Base-by-base conservation (phyloP, 495 filamentous ascomycete genomes). In the Parmelia sp. region DNA sequence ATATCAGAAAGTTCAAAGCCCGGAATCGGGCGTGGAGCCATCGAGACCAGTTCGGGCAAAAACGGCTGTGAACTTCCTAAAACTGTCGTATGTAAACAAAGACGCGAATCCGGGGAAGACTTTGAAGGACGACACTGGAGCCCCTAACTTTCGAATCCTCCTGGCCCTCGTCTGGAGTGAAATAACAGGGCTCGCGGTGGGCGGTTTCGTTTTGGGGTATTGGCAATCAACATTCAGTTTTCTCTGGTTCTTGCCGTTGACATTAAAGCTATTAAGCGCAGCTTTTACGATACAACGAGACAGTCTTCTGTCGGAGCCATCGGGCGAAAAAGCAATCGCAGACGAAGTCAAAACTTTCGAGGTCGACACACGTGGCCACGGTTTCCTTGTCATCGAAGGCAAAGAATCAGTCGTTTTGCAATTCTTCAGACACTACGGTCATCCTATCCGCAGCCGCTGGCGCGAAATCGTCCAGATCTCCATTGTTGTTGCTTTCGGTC, bases 381-480 rank as follows among this genome's bases (percentile, higher is more conserved):
- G 62, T 14, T 67, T 67, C 62, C 45, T 64, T 5, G 44, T 67
- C 56, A 61, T 67, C 62, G 42, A 56, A 59, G 65, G 65, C 51
- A 53, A 53, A 36, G 61, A 63, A 31, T 37, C 51, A 27, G 37
- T 45, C 29, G 65, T 67, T 14, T 23, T 57, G 25, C 65, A 67
- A 58, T 67, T 67, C 56, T 59, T 63, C 23, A 56, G 57, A 25
- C 65, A 67, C 61, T 67, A 64, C 40, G 65, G 65, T 25, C 65
- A 67, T 44, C 65, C 65, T n/a, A 37, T 67, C 37, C 65, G 65
- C 61, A 47, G 53, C 17, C 65, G 65, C 40, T 17, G 31, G 19
- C 65, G 65, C 27, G 65, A 67, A 53, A 53, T 67, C 35, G 33
- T 39, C 7, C 61, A 60, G 49, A 64, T 67, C 39, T 49, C 36